phyloP scores from a whole-genome alignment of 768 basidiomycete genomes.

The Russula virescens region DNA sequence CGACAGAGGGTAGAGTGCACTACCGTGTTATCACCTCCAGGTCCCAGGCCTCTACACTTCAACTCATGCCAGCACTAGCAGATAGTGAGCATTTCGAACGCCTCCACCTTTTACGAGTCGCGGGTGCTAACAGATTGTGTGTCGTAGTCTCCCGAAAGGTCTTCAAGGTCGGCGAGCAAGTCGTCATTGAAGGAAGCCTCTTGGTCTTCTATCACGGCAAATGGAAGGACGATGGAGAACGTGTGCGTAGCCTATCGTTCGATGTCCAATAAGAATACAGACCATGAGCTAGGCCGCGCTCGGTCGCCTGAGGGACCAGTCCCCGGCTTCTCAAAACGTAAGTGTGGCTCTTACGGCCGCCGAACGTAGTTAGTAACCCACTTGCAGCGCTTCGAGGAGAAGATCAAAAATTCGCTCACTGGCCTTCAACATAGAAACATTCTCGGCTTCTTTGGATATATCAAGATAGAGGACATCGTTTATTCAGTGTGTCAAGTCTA shows the following conservation, averaged over 20 bases:
- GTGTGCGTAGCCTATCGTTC: constrained; percentile 29
- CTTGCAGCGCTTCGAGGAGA: constrained; percentile 38
- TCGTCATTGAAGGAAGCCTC: constrained; percentile 34
- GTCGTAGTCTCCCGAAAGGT: constrained; percentile 30
- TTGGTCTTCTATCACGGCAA: constrained; percentile 39
- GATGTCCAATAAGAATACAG: neutral
- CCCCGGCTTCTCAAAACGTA: constrained; percentile 8
- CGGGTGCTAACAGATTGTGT: neutral
- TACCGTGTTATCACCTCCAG: neutral
- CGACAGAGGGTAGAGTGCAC: neutral
- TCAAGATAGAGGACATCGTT: constrained; percentile 29
- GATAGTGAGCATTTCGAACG: constrained; percentile 4
- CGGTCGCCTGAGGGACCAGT: constrained; percentile 11
- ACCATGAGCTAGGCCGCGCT: constrained; percentile 9
- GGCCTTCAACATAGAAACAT: constrained; percentile 38
- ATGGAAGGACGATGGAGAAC: constrained; percentile 38
- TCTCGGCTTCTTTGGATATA: constrained; percentile 35
- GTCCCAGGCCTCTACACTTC: neutral
- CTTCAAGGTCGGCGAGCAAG: constrained; percentile 28
- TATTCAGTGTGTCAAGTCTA: constrained; percentile 12
- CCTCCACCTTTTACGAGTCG: neutral
- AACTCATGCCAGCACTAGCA: neutral
- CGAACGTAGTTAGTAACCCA: neutral
- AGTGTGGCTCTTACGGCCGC: neutral
- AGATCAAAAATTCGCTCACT: constrained; percentile 38